Percentiles rank a stretch among this genome's conserved stretches.
phyloP scores from a whole-genome alignment of 176 grass and related monocot genomes.

The Elaeis guineensis region DNA sequence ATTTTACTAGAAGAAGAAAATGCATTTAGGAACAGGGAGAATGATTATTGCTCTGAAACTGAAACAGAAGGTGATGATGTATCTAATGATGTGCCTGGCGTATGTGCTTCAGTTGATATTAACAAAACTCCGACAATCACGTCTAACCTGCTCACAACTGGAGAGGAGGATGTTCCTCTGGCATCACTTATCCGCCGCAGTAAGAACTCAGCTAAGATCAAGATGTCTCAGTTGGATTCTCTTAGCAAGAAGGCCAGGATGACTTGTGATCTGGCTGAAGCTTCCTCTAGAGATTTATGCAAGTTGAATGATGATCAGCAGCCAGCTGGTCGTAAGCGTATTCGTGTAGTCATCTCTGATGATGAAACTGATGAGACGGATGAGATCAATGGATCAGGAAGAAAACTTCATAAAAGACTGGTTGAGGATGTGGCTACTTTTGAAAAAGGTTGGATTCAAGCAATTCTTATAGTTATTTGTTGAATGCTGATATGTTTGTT shows the following conservation, averaged over 20 bases:
- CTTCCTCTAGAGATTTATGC: slow-evolving; percentile 22
- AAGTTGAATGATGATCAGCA: slow-evolving; percentile 32
- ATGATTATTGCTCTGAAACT: slow-evolving; percentile 83
- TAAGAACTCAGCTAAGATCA: slow-evolving; percentile 35
- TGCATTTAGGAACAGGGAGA: slow-evolving; percentile 27
- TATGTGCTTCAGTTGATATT: slow-evolving; percentile 13
- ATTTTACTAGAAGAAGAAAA: slow-evolving; percentile 38
- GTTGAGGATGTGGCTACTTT: slow-evolving; percentile 31
- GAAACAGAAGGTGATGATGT: slow-evolving; percentile 53
- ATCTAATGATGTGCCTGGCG: slow-evolving; percentile 29
- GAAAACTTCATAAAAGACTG: slow-evolving; percentile 15
- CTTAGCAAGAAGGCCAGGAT: slow-evolving; percentile 22
- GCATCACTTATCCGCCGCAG: slow-evolving; percentile 49
- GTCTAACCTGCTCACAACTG: slow-evolving; percentile 2
- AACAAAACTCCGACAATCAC: slow-evolving; percentile 22
- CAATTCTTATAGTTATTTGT: slow-evolving; percentile 4
- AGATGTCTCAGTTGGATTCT: slow-evolving; percentile 29
- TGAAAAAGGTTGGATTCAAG: slow-evolving; percentile 28
- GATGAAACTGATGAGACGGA: slow-evolving; percentile 61
- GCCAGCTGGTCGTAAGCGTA: slow-evolving; percentile 56
- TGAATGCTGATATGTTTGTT: not conserved
- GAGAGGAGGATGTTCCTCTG: slow-evolving; percentile 45
- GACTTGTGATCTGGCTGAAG: slow-evolving; percentile 26
- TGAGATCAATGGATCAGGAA: slow-evolving; percentile 39
- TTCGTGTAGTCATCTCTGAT: slow-evolving; percentile 76